Percentiles rank a stretch among this genome's conserved stretches.
Conservation (phyloP, 225 moss, liverwort and hornwort species). For the Pseudisothecium myosuroides region DNA sequence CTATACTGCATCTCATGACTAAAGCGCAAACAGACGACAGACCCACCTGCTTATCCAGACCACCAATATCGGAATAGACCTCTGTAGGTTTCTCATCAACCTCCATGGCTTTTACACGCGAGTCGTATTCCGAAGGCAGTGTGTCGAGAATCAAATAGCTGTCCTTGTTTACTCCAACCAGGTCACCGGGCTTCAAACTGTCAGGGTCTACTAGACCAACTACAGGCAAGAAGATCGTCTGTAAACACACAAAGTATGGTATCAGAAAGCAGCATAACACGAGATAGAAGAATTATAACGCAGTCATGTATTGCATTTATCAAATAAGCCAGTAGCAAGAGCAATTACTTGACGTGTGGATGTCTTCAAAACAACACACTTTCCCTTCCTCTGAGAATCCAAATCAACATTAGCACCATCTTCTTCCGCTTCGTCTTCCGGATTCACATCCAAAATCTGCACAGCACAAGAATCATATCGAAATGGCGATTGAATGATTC, state of each 20-base stretch:
- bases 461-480: not conserved
- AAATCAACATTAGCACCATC: slow-evolving; percentile 97
- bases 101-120: slow-evolving; percentile 95
- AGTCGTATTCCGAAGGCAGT: slow-evolving; percentile 88
- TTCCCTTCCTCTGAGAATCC: slow-evolving; percentile 96
- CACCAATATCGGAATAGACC: slow-evolving; percentile 91
- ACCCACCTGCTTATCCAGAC: slow-evolving; percentile 88
- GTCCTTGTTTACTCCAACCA: slow-evolving; percentile 97
- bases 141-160: slow-evolving; percentile 94
- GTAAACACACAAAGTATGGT: not conserved
- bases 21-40: not conserved
- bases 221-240: slow-evolving; percentile 94
- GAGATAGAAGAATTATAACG: not conserved
- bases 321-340: not conserved
- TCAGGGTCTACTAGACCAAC: slow-evolving; percentile 92
- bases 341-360: slow-evolving; percentile 86
- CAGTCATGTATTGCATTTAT: not conserved
- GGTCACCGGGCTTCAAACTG: slow-evolving; percentile 83
- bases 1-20: not conserved
- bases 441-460: slow-evolving; percentile 94
- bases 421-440: slow-evolving; percentile 94
- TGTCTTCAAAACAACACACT: slow-evolving; percentile 96
- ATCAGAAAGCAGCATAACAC: not conserved
- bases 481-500: not conserved
- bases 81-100: slow-evolving; percentile 96